A percentile compares a stretch with the other conserved stretches of the same genome.
These are phyloP conservation scores for Datura wrightii DNA, from an alignment of 257 asterid species.

Conservation along the genomic window DNA sequence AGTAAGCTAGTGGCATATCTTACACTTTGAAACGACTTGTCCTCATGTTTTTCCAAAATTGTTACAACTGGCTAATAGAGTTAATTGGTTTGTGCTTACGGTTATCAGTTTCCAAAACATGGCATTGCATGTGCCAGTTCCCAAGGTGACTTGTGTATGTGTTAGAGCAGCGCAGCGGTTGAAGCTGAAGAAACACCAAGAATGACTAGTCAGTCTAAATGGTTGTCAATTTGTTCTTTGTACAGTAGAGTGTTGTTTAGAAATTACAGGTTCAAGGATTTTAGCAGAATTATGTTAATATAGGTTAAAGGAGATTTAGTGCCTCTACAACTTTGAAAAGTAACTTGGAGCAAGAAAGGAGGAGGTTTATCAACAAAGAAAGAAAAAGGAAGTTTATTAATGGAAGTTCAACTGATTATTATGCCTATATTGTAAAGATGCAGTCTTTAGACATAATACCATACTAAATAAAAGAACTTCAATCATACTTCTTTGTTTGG, in stretches of 20 bases:
- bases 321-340: neutral
- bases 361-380: neutral
- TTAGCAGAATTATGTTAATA: neutral
- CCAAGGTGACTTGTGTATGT: neutral
- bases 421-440: neutral
- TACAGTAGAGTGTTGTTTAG: neutral
- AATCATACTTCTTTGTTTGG: conserved; percentile 16
- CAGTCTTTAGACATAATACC: neutral
- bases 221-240: neutral
- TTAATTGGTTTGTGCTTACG: neutral
- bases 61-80: neutral
- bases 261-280: conserved; percentile 12
- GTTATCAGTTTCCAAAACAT: neutral
- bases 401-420: neutral
- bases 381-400: neutral
- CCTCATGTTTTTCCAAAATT: neutral
- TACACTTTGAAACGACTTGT: neutral
- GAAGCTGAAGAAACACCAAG: neutral
- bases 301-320: neutral
- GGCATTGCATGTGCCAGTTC: neutral
- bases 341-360: conserved; percentile 13
- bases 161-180: neutral
- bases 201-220: neutral
- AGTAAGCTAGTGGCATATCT: neutral
- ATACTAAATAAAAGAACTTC: neutral